phyloP scores from a whole-genome alignment of 108 stramenopile genomes.

The Mediolabrus comicus region DNA sequence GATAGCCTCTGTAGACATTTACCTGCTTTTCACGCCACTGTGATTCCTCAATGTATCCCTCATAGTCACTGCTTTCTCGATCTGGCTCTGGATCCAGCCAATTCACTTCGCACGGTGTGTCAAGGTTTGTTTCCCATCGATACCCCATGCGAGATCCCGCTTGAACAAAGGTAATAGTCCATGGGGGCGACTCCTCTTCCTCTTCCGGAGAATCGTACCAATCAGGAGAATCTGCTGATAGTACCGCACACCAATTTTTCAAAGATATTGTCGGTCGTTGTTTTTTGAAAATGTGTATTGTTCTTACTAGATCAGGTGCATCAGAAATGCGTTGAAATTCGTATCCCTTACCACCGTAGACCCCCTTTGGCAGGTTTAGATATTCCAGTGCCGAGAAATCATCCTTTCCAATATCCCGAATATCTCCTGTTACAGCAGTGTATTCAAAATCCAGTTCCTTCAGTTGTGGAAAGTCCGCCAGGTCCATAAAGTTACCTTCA shows the following conservation, averaged over 20 bases:
- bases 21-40: background rate
- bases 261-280: background rate
- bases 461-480: background rate
- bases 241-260: background rate
- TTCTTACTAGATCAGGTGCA: background rate
- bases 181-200: background rate
- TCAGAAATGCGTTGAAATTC: background rate
- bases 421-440: background rate
- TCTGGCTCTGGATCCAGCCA: background rate
- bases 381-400: background rate
- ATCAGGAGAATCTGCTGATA: background rate
- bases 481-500: background rate
- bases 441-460: background rate
- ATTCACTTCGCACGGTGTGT: background rate
- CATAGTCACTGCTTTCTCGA: background rate
- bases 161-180: background rate
- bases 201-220: background rate
- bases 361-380: background rate
- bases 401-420: background rate
- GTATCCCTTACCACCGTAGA: background rate
- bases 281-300: background rate
- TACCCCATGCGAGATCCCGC: background rate
- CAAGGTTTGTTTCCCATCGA: background rate
- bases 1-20: background rate
- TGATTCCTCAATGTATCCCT: background rate